Conservation (phyloP, 1,284 basidiomycete genomes). For the Ceratobasidium sp. region DNA sequence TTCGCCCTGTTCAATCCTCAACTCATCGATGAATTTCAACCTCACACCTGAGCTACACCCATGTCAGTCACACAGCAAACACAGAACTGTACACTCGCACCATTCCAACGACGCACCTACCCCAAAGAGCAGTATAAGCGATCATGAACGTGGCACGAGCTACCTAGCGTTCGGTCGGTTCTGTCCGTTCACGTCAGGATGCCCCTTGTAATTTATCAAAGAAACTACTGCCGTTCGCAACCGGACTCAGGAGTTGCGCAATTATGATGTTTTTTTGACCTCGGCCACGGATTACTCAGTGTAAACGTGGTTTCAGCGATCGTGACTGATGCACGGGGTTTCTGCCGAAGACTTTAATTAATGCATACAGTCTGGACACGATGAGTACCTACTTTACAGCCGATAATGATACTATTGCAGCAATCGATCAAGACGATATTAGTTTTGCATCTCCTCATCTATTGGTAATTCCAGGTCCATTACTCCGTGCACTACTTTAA, state of each 20-base stretch:
- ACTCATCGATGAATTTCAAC: background rate
- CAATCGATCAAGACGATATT: too few relatives aligned
- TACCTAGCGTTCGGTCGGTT: background rate
- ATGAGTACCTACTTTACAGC: too few relatives aligned
- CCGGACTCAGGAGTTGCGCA: background rate
- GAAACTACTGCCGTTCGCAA: background rate
- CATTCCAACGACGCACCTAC: constrained; percentile 4
- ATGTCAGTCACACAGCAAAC: constrained; percentile 4
- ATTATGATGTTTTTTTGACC: background rate
- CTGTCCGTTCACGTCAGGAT: background rate
- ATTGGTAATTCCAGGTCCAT: too few relatives aligned
- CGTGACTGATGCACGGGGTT: too few relatives aligned
- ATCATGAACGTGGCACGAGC: constrained; percentile 1
- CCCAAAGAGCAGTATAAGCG: background rate
- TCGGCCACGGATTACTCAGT: background rate
- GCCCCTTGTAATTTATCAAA: background rate
- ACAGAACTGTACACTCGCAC: background rate
- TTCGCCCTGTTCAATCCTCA: background rate
- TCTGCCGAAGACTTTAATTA: too few relatives aligned
- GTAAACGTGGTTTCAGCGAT: constrained; percentile 1
- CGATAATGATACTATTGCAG: too few relatives aligned
- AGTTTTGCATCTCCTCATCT: too few relatives aligned
- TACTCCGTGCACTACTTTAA: too few relatives aligned
- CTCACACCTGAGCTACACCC: constrained; percentile 9
- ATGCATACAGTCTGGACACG: too few relatives aligned